Percentiles rank a stretch among this genome's conserved stretches.
These are phyloP conservation scores for Tetrahymena elliotti DNA, from an alignment of 73 alveolate genomes.

Conservation along the genomic window DNA sequence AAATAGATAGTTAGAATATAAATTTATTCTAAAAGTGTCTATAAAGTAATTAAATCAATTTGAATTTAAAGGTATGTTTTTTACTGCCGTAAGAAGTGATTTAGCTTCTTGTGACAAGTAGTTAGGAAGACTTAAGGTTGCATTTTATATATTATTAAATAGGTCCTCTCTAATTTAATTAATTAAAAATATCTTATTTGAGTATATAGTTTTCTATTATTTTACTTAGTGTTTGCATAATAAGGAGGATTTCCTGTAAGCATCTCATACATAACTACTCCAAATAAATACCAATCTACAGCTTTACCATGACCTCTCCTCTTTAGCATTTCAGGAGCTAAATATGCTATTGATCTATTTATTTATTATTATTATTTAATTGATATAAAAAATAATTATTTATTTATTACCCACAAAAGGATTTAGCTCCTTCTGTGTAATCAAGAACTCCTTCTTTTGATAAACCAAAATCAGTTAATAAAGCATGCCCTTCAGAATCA, in stretches of 20 bases:
- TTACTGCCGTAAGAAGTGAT: neutral
- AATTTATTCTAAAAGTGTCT: neutral
- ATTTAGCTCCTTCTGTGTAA: slow-evolving; percentile 46
- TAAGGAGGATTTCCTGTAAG: slow-evolving; percentile 52
- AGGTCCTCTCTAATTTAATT: neutral
- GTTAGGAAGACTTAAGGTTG: neutral
- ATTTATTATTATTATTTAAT: neutral
- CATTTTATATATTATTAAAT: neutral
- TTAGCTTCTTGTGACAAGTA: neutral
- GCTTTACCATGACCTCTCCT: slow-evolving; percentile 77
- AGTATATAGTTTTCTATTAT: no score
- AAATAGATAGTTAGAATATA: neutral
- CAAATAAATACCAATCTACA: slow-evolving; percentile 93
- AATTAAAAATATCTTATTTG: no score
- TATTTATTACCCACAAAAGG: slow-evolving; percentile 75
- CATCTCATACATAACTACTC: slow-evolving; percentile 92
- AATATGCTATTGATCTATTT: slow-evolving; percentile 61
- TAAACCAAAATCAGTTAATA: slow-evolving; percentile 95
- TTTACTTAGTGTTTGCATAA: neutral
- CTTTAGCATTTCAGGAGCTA: slow-evolving; percentile 83
- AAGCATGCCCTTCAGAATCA: slow-evolving; percentile 90
- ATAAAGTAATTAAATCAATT: no score
- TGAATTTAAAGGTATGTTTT: neutral
- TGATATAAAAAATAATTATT: neutral
- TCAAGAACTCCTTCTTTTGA: slow-evolving; percentile 94